Percentiles rank a stretch among this genome's conserved stretches.
phyloP scores from a whole-genome alignment of 305 asterid genomes.

The Fraxinus floribunda region DNA sequence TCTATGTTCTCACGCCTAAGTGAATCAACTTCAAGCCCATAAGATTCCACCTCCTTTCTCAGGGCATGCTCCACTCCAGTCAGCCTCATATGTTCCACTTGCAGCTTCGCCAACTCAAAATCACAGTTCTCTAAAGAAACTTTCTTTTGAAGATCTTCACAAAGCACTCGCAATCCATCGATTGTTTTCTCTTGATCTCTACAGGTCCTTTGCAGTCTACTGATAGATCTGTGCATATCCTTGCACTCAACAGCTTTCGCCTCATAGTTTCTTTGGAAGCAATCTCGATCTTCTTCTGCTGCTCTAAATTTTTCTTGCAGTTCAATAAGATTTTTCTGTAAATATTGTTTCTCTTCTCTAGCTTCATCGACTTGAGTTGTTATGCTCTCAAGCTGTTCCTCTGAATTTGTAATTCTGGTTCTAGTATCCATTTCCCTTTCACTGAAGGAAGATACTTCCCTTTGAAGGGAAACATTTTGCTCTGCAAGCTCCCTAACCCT shows the following conservation, averaged over 20 bases:
- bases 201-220: conserved; percentile 78
- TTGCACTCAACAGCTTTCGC: conserved; percentile 78
- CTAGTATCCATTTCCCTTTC: conserved; percentile 62
- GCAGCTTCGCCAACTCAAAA: conserved; percentile 61
- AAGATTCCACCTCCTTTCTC: conserved; percentile 70
- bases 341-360: conserved; percentile 52
- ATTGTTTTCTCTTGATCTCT: conserved; percentile 88
- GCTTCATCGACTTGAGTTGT: conserved; percentile 50
- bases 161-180: conserved; percentile 71
- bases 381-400: conserved; percentile 60
- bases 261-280: conserved; percentile 59
- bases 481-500: conserved; percentile 94
- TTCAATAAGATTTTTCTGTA: conserved; percentile 57
- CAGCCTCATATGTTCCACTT: conserved; percentile 65
- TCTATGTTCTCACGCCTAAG: conserved; percentile 82
- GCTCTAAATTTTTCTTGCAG: conserved; percentile 56
- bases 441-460: conserved; percentile 66
- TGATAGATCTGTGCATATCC: conserved; percentile 74
- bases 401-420: conserved; percentile 45
- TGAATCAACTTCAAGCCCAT: conserved; percentile 61
- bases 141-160: conserved; percentile 71
- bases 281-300: conserved; percentile 69
- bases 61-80: conserved; percentile 55
- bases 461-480: conserved; percentile 86
- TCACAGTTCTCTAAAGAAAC: conserved; percentile 41